Evolutionary conservation across 2,329 filamentous ascomycete genomes (phyloP).

Genomic region (Chaetomiaceae sp.): DNA sequence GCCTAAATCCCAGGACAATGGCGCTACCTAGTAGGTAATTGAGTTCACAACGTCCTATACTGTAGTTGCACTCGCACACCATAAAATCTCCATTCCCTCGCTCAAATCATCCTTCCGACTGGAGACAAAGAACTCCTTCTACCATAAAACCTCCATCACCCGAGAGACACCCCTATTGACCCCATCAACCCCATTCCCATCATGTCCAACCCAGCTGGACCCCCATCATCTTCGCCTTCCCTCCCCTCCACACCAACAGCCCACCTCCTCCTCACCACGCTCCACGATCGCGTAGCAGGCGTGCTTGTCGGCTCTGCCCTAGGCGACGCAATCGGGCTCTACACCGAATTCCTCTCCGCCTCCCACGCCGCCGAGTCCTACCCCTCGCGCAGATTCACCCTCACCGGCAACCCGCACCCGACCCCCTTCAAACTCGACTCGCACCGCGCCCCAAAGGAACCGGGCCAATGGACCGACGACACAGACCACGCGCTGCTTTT

Average conservation of each 20-base stretch:
- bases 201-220: background rate
- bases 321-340: conserved; percentile 51
- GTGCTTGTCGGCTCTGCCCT: conserved; percentile 48
- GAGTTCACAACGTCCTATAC: too few species aligned
- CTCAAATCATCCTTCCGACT: too few species aligned
- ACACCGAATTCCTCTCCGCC: conserved; percentile 48
- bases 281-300: conserved; percentile 40
- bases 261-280: conserved; percentile 18
- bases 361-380: conserved; percentile 35
- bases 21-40: too few species aligned
- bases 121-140: too few species aligned
- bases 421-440: conserved; percentile 42
- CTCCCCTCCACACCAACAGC: background rate
- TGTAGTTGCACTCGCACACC: too few species aligned
- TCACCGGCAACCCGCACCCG: conserved; percentile 30
- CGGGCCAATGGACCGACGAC: conserved; percentile 51
- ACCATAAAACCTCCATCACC: too few species aligned
- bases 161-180: too few species aligned
- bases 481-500: conserved; percentile 50
- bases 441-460: conserved; percentile 40
- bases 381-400: conserved; percentile 36
- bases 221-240: too few species aligned
- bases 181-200: too few species aligned
- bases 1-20: too few species aligned
- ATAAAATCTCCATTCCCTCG: too few species aligned